Evolutionary conservation across 2,329 filamentous ascomycete species (phyloP).

Genomic region (Colletotrichum sublineola): DNA sequence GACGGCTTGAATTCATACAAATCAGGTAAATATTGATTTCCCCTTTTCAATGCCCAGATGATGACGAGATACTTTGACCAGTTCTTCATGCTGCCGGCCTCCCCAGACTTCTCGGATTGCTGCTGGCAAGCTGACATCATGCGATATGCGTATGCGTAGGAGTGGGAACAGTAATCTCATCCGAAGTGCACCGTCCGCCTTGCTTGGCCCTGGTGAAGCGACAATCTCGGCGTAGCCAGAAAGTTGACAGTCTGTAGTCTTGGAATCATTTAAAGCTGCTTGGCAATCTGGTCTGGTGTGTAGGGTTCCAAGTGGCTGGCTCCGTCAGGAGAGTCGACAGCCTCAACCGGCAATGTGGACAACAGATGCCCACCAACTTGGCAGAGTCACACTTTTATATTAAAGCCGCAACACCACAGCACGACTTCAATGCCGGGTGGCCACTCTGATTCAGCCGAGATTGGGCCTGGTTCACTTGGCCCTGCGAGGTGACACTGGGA

Average conservation of each 20-base stretch:
- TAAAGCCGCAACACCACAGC: conserved; percentile 18
- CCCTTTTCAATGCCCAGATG: no score
- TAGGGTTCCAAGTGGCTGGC: not conserved
- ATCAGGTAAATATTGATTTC: not conserved
- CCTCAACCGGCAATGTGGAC: not conserved
- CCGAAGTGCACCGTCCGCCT: not conserved
- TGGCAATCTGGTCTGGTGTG: not conserved
- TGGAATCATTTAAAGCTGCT: not conserved
- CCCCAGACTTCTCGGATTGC: no score
- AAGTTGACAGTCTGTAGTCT: not conserved
- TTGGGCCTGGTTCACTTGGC: conserved; percentile 3
- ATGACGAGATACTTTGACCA: not conserved
- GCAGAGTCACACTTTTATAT: conserved; percentile 1
- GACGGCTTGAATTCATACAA: not conserved
- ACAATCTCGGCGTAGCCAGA: not conserved
- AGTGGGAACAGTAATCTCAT: no score
- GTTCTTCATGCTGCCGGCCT: no score
- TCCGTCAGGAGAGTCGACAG: not conserved
- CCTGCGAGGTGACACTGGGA: conserved; percentile 20
- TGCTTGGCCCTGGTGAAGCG: not conserved
- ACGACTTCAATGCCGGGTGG: not conserved
- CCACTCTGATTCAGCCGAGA: conserved; percentile 1
- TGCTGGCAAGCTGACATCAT: not conserved
- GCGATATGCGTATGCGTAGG: no score
- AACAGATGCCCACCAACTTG: not conserved